Base-by-base conservation (phyloP, 176 grass and related monocot genomes). In the Zoysia pacifica region DNA sequence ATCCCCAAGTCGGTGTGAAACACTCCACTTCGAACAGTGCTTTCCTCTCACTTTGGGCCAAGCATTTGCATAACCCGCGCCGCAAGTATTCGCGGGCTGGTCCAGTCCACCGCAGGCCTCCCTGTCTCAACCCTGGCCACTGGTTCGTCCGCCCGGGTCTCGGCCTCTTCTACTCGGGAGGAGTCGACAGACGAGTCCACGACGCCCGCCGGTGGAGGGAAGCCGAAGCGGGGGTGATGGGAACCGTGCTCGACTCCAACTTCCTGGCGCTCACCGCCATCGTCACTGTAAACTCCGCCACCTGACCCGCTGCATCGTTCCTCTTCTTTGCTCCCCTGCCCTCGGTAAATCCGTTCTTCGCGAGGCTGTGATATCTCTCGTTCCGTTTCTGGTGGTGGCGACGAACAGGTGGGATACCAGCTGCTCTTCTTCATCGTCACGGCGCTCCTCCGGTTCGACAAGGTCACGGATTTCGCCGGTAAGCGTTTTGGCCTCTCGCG, bases 391-490 rank as follows among this genome's bases (percentile, higher is more conserved):
- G 37, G 44, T 74, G 72, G 72, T 77, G 39, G 2, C 46, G 42
- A 1, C 47, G 42, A 41, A 28, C 79, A 98, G 95, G 92, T 91
- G 5, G 95, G 87, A 41, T 98, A 98, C 84, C 95, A 98, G 88
- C 79, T 98, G 52, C 50, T 89, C 9, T 98, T 98, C 90, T 98
- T 98, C 91, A 70, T 98, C 65, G 49, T 98, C 83, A 94, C 95
- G 0, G 95, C 92, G n/a, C 86, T 98, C 61, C 90, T 94, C 67
- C 89, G 74, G 60, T 86, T 98, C 69, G 95, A 98, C 65, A 98
- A 94, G 55, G 90, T 98, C 83, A 98, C 95, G 6, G 95, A 98
- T 89, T 98, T 98, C 78, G 95, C 95, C 3, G 95, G 95, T 98
- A 87, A 76, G 8, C 55, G 8, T 45, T 50, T 64, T 55, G 11